These are phyloP conservation scores for Tylopilus balloui DNA, from an alignment of 768 basidiomycete genomes.

Conservation along the genomic window DNA sequence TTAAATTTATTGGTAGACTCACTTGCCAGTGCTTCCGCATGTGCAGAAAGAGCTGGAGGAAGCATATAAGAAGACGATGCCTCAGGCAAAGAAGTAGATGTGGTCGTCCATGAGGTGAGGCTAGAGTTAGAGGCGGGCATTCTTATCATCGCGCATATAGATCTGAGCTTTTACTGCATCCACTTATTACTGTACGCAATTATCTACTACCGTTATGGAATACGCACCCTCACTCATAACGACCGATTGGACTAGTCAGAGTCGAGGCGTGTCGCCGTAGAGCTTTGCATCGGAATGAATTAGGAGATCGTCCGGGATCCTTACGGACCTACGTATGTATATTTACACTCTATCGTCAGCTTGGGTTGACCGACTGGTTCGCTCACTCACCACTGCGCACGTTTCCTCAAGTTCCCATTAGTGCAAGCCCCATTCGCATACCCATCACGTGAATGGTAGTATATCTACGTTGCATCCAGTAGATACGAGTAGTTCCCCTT, in stretches of 20 bases:
- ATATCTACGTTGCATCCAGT: no score
- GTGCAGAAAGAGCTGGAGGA: conserved; percentile 88
- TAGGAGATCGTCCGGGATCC: no score
- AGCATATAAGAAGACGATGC: conserved; percentile 74
- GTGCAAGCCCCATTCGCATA: no score
- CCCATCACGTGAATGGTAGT: no score
- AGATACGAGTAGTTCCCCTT: no score
- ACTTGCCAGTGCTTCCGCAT: conserved; percentile 79
- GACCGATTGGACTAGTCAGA: background rate
- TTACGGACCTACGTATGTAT: no score
- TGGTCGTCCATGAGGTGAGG: background rate
- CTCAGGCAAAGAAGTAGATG: conserved; percentile 64
- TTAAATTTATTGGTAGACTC: conserved; percentile 57
- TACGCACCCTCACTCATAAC: conserved; percentile 1
- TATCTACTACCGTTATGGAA: conserved; percentile 9
- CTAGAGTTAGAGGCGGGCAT: conserved; percentile 1
- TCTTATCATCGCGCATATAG: conserved; percentile 17
- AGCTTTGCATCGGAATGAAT: background rate
- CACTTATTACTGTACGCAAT: conserved; percentile 11
- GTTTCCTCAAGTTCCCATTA: no score
- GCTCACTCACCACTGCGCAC: background rate
- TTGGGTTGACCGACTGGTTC: no score
- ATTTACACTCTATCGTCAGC: no score
- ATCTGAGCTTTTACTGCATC: conserved; percentile 17
- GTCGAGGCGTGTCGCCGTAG: background rate